Evolutionary conservation across 768 basidiomycete genomes (phyloP).

Genomic region (Grammothele lineata): DNA sequence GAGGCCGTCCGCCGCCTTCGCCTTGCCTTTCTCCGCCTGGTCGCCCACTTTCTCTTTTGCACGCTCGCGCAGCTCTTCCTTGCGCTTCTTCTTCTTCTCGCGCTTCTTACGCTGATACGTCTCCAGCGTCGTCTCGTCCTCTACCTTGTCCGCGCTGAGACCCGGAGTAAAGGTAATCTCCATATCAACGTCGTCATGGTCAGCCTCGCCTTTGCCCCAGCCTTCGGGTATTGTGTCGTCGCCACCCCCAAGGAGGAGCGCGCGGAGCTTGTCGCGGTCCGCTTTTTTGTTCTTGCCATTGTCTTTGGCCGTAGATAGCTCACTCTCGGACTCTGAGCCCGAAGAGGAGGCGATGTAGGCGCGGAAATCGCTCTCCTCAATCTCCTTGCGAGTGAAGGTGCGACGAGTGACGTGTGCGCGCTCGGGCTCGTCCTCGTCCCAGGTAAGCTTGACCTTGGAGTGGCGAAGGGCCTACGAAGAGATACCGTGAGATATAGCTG

Average conservation of each 20-base stretch:
- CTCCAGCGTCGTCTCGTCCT: constrained; percentile 85
- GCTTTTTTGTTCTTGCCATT: constrained; percentile 42
- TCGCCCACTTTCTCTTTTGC: constrained; percentile 8
- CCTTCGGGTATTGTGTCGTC: constrained; percentile 78
- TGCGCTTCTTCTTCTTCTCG: constrained; percentile 82
- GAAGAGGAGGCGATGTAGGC: constrained; percentile 45
- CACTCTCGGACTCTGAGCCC: constrained; percentile 64
- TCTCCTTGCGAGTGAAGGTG: constrained; percentile 72
- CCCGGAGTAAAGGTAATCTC: constrained; percentile 94
- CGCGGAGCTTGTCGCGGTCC: constrained; percentile 70
- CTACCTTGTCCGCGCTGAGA: constrained; percentile 49
- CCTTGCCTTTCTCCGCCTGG: constrained; percentile 23
- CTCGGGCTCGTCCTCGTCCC: constrained; percentile 97
- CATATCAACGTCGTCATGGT: constrained; percentile 69
- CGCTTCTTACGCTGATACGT: constrained; percentile 85
- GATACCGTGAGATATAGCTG: neutral
- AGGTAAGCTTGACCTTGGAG: constrained; percentile 96
- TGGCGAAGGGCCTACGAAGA: constrained; percentile 88
- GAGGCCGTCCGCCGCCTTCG: constrained; percentile 14
- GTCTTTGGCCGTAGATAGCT: constrained; percentile 39
- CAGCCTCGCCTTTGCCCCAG: constrained; percentile 54
- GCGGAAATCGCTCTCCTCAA: constrained; percentile 88
- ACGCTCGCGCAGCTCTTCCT: constrained; percentile 55
- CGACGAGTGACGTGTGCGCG: constrained; percentile 78
- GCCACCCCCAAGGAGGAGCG: constrained; percentile 63